Evolutionary conservation across 1,139 yeast genomes (phyloP), one percentile per base, ranked within the genome.

Genomic region (Saccharomyces hybrid): DNA sequence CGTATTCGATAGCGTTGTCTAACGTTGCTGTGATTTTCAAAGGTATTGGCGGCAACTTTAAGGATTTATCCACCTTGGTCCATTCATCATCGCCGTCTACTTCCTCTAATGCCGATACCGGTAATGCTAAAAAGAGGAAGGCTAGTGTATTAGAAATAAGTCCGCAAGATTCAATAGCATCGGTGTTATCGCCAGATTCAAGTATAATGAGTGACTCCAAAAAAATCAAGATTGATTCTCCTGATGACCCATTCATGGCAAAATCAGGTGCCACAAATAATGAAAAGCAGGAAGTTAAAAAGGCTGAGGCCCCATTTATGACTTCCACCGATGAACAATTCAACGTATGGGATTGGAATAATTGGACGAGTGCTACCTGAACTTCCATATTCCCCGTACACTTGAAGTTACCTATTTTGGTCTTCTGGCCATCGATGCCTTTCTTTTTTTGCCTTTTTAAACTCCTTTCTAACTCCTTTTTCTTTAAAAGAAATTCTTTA

Each of bases 321-420:
- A 84, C 78, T 66, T 79, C 73, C 9, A 27, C 30, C 5, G 32
- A 41, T n/a, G 52, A 41, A 13, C 23, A 28, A 42, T 52, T 50
- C 20, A 64, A 62, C 48, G 57, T 66, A 25, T 68, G 71, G 71
- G 64, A 68, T 54, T 68, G 71, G 71, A 61, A 61, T 34, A 67
- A 59, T 50, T 68, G 71, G 71, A 57, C 48, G 14, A 44, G 46
- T 38, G 48, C 48, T 14, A 8, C 38, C 8, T 47, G 47, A 51
- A 47, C 30, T 28, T 50, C 52, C 26, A 16, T 6, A 5, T 11
- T 16, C 20, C 3, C 8, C 16, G 14, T 16, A 16, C 8, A 34
- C 42, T 7, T 34, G 13, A 16, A 34, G 5, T 11, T 14, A 34
- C 42, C 25, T 34, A 14, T 14, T 34, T 34, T 34, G 42, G 42